Percentiles rank a stretch among this genome's conserved stretches.
Conservation (phyloP, 1,284 basidiomycete species). For the Cystobasidium pallidum region DNA sequence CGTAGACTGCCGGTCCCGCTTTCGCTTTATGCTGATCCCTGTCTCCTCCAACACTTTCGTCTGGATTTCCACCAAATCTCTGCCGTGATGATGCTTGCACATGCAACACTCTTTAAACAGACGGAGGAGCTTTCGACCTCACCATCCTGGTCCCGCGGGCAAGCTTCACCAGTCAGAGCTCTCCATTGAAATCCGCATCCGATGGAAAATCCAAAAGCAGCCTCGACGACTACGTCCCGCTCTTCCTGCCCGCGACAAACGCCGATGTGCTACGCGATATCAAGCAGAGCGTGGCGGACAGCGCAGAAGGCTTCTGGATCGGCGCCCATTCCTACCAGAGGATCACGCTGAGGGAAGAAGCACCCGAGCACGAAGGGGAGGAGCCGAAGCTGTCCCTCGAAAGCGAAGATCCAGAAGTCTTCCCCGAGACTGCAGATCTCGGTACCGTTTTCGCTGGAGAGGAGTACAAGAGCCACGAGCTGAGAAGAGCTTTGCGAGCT, state of each 20-base stretch:
- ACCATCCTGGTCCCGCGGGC: slow-evolving; percentile 33
- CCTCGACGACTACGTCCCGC: slow-evolving; percentile 44
- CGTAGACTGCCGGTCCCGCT: not conserved
- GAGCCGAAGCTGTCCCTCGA: slow-evolving; percentile 28
- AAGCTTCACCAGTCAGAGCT: slow-evolving; percentile 17
- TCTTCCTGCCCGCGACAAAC: slow-evolving; percentile 44
- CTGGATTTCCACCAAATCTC: not conserved
- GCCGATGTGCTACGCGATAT: slow-evolving; percentile 52
- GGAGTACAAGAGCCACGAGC: slow-evolving; percentile 29
- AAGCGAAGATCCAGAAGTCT: slow-evolving; percentile 30
- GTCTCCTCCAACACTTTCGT: no score
- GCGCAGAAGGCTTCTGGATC: slow-evolving; percentile 55
- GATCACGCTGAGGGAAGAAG: slow-evolving; percentile 46
- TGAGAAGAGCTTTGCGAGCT: slow-evolving; percentile 19
- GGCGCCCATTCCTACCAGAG: slow-evolving; percentile 53
- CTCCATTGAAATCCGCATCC: not conserved
- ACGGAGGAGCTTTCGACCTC: slow-evolving; percentile 31
- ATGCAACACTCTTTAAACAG: not conserved
- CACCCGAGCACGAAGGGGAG: slow-evolving; percentile 27
- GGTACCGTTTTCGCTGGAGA: slow-evolving; percentile 32
- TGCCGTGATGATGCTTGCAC: not conserved
- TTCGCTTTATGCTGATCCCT: no score
- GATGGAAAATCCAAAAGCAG: not conserved
- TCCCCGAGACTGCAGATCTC: slow-evolving; percentile 28
- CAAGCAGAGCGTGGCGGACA: slow-evolving; percentile 51